These are phyloP conservation scores for Sporobolomyces pararoseus DNA, from an alignment of 768 basidiomycete genomes.

Conservation along the genomic window DNA sequence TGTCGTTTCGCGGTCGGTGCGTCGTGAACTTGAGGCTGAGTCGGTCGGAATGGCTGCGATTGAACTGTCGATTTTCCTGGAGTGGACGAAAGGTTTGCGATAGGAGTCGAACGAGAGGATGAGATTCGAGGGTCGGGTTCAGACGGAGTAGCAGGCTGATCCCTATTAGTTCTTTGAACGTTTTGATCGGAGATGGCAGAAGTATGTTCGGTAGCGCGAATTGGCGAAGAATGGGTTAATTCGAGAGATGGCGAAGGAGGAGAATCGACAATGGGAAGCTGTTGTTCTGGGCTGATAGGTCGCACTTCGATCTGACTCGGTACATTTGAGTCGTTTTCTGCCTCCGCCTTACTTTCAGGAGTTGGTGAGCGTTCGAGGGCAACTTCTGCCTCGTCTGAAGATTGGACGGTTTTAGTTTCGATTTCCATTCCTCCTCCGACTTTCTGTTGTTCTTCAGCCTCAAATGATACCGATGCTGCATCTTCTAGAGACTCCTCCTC, in stretches of 20 bases:
- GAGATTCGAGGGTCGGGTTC: background rate
- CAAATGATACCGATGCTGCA: too few species aligned
- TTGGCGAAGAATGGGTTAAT: background rate
- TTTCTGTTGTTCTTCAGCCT: too few species aligned
- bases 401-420: background rate
- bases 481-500: too few species aligned
- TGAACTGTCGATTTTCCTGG: background rate
- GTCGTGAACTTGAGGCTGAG: constrained; percentile 6
- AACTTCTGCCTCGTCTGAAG: background rate
- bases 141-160: background rate
- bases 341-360: too few species aligned
- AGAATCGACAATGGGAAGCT: background rate
- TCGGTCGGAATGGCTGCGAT: background rate
- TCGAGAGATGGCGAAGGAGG: background rate
- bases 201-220: background rate
- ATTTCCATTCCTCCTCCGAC: too few species aligned
- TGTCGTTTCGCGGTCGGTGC: constrained; percentile 21
- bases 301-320: background rate
- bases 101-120: background rate
- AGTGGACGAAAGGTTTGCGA: background rate
- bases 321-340: background rate
- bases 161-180: too few species aligned
- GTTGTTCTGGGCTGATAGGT: background rate
- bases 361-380: too few species aligned
- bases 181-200: too few species aligned